phyloP scores from a whole-genome alignment of 2,329 filamentous ascomycete species.

The Penicillium occitanis region DNA sequence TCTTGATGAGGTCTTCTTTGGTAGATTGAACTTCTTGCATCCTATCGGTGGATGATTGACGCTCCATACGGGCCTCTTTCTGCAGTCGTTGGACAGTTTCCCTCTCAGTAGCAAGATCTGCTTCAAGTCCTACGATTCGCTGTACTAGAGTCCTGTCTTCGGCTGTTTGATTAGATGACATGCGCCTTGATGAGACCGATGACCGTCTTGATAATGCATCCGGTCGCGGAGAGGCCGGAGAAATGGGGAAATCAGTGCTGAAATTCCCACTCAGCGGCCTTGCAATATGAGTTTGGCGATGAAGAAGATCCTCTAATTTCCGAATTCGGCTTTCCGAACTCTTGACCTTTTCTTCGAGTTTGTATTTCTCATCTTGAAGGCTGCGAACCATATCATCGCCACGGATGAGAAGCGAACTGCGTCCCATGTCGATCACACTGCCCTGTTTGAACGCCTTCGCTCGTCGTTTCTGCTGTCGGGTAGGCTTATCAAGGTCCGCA shows the following conservation, averaged over 20 bases:
- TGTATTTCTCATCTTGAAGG: constrained; percentile 79
- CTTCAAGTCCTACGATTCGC: constrained; percentile 68
- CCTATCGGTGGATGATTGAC: constrained; percentile 63
- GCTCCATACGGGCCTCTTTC: constrained; percentile 63
- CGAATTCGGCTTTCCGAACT: constrained; percentile 88
- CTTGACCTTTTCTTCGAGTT: constrained; percentile 70
- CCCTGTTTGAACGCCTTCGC: constrained; percentile 95
- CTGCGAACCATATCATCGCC: constrained; percentile 78
- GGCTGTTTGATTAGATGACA: constrained; percentile 59
- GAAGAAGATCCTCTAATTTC: constrained; percentile 86
- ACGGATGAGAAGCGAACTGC: constrained; percentile 78
- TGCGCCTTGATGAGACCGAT: constrained; percentile 60
- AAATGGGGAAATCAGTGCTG: constrained; percentile 42
- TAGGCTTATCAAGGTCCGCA: constrained; percentile 76
- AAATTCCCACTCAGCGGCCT: constrained; percentile 55
- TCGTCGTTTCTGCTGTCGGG: constrained; percentile 80
- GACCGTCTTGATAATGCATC: constrained; percentile 55
- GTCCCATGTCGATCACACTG: constrained; percentile 89
- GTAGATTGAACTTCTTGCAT: constrained; percentile 85
- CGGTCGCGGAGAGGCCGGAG: constrained; percentile 43
- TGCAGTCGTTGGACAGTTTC: constrained; percentile 66
- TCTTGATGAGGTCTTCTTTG: constrained; percentile 90
- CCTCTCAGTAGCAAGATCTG: constrained; percentile 72
- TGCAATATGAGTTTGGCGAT: constrained; percentile 68
- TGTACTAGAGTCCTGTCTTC: constrained; percentile 63